These are phyloP conservation scores for Tricladium varicosporioides DNA, from an alignment of 2,329 filamentous ascomycete genomes.

Conservation along the genomic window DNA sequence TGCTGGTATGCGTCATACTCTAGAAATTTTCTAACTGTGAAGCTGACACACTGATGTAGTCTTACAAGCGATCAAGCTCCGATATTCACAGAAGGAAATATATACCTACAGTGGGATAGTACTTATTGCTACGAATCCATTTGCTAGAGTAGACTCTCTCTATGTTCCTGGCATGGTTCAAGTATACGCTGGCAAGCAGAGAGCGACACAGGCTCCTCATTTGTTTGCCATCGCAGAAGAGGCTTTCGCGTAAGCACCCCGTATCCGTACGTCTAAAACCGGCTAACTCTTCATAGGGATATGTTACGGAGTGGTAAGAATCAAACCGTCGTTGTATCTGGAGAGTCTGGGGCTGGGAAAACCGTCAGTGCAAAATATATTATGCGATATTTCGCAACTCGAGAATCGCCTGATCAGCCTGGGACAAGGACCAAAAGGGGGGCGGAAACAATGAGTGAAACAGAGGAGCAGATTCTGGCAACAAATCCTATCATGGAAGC, in stretches of 20 bases:
- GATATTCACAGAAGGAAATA: slow-evolving; percentile 97
- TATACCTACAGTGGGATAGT: slow-evolving; percentile 99
- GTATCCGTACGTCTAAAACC: not conserved
- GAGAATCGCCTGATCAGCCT: slow-evolving; percentile 88
- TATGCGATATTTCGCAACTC: slow-evolving; percentile 98
- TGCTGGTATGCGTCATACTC: slow-evolving; percentile 63
- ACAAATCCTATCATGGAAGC: slow-evolving; percentile 99
- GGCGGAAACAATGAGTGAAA: slow-evolving; percentile 86
- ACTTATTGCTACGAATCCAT: slow-evolving; percentile 96
- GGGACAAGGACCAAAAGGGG: slow-evolving; percentile 74
- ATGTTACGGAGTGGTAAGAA: slow-evolving; percentile 96
- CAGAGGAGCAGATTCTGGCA: slow-evolving; percentile 95
- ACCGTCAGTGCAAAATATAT: slow-evolving; percentile 99
- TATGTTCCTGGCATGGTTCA: slow-evolving; percentile 99
- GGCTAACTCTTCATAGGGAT: slow-evolving; percentile 62
- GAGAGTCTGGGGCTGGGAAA: slow-evolving; percentile 97
- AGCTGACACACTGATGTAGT: slow-evolving; percentile 52
- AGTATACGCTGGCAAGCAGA: slow-evolving; percentile 94
- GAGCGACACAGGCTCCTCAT: slow-evolving; percentile 95
- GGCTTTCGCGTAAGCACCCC: slow-evolving; percentile 77
- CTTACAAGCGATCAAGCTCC: slow-evolving; percentile 92
- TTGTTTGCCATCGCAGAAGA: slow-evolving; percentile 98
- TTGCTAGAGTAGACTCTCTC: slow-evolving; percentile 93
- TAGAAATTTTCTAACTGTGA: not conserved
- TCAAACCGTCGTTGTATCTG: slow-evolving; percentile 98